These are phyloP conservation scores for Hibiscus mutabilis DNA, from an alignment of 345 rosid genomes.

Conservation along the genomic window DNA sequence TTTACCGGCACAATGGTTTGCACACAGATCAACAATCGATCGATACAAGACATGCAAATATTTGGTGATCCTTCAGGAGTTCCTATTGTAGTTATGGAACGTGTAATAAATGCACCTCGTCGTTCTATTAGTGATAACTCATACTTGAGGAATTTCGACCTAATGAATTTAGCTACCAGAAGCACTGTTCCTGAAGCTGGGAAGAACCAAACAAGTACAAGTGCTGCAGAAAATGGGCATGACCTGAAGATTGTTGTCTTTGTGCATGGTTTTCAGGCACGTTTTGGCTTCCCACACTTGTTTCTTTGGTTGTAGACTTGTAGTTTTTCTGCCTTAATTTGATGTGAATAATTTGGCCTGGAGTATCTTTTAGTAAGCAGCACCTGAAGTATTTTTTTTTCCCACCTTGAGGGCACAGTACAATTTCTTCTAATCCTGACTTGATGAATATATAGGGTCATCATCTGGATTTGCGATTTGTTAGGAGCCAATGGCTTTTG, in stretches of 20 bases:
- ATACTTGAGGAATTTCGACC: conserved; percentile 59
- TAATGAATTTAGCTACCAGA: conserved; percentile 33
- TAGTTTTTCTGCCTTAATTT: not conserved
- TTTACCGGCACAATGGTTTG: conserved; percentile 11
- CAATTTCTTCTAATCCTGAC: not conserved
- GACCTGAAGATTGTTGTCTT: conserved; percentile 72
- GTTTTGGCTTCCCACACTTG: conserved; percentile 12
- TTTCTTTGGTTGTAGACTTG: not conserved
- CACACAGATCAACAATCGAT: conserved; percentile 78
- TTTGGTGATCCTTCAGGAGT: conserved; percentile 73
- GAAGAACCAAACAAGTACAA: conserved; percentile 25
- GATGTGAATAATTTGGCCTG: not conserved
- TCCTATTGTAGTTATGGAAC: conserved; percentile 80
- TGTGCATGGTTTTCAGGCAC: conserved; percentile 98
- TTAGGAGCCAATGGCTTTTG: conserved; percentile 93
- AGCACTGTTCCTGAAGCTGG: conserved; percentile 24
- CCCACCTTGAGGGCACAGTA: not conserved
- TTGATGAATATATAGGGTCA: conserved; percentile 52
- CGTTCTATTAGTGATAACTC: conserved; percentile 80
- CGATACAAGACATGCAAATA: conserved; percentile 89
- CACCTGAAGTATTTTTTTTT: not conserved
- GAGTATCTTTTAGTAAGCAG: not conserved
- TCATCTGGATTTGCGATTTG: conserved; percentile 90
- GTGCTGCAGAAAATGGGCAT: conserved; percentile 30
- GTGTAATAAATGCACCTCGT: conserved; percentile 77